phyloP scores from a whole-genome alignment of 139 green algal species.

The Chlorella vulgaris region DNA sequence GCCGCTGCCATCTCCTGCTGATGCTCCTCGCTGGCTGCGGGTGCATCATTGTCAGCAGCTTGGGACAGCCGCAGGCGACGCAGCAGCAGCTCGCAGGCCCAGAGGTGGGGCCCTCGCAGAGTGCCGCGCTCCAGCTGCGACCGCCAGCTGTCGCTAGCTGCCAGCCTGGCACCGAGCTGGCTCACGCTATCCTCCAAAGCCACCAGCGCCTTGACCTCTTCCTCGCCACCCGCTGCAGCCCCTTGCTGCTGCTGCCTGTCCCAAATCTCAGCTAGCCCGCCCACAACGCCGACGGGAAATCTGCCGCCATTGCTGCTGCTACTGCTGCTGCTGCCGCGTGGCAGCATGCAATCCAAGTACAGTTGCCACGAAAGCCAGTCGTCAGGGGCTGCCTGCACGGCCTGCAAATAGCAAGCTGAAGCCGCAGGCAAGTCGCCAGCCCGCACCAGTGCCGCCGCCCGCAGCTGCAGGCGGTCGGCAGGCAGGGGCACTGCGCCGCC shows the following conservation, averaged over 20 bases:
- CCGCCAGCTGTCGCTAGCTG: background rate
- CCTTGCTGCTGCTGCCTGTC: background rate
- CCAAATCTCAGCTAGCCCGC: conserved; percentile 38
- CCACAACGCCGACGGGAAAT: conserved; percentile 43
- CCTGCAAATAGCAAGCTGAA: conserved; percentile 40
- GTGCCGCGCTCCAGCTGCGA: background rate
- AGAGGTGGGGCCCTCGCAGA: conserved; percentile 34
- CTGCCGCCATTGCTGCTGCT: background rate
- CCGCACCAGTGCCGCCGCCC: conserved; percentile 49
- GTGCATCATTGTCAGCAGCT: background rate
- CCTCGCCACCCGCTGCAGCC: background rate
- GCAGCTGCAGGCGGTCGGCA: conserved; percentile 52
- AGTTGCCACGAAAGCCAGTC: conserved; percentile 62
- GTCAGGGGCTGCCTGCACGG: conserved; percentile 52
- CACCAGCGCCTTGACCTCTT: background rate
- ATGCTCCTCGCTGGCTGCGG: background rate
- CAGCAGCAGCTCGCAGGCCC: conserved; percentile 36
- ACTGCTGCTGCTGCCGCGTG: background rate
- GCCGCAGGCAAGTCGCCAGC: conserved; percentile 49
- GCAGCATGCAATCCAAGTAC: conserved; percentile 69
- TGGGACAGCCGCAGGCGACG: conserved; percentile 20
- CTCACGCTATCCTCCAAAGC: conserved; percentile 4
- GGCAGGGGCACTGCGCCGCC: conserved; percentile 38
- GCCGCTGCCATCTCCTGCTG: conserved; percentile 21
- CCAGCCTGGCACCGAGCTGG: background rate